Base-by-base conservation (phyloP, 1,284 basidiomycete genomes). In the Lignosus rhinocerotis region DNA sequence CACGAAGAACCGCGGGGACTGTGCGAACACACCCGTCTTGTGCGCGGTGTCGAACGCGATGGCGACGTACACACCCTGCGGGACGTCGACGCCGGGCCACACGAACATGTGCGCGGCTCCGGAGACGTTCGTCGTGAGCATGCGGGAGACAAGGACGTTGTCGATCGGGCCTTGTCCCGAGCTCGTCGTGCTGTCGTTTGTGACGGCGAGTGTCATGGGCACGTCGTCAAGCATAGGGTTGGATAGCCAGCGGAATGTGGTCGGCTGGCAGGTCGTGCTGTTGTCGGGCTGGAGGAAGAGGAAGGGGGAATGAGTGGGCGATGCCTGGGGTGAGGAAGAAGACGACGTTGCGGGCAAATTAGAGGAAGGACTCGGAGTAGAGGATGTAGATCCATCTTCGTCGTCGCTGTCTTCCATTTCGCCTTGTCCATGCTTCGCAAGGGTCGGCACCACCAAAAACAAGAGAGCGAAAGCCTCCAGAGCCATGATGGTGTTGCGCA, bases 71-170 rank as follows among this genome's bases (percentile, higher is more conserved):
- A 48, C 7, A 12, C 70, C 70, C 12, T 38, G 52, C 11, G 65
- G 66, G n/a, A 72, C 65, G 58, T 70, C 64, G 12, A 67, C 67
- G 2, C 45, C 42, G 11, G 39, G 32, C 70, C 70, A 72, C n/a
- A 47, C 34, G 30, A 68, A 46, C 19, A 48, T 21, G 30, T 59
- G 45, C 4, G 63, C 62, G 2, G 56, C 59, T 5, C 67, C 62
- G 12, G 62, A 58, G 31, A 67, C 50, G 32, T 61, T 54, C 11
- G 63, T 67, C 1, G 66, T 50, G 7, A 70, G 53, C 25, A 63
- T 67, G 50, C 57, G 67, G 8, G 65, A 66, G 39, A 66, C 47
- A 52, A 66, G 58, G 0, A 44, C 51, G 11, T 46, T 34, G 39
- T 50, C 30, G 53, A 25, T 39, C 32, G 43, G 32, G 34, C 36